A percentile compares a stretch with the other conserved stretches of the same genome.
These are phyloP conservation scores for Leccinum broughii DNA, from an alignment of 768 basidiomycete species.

Conservation along the genomic window DNA sequence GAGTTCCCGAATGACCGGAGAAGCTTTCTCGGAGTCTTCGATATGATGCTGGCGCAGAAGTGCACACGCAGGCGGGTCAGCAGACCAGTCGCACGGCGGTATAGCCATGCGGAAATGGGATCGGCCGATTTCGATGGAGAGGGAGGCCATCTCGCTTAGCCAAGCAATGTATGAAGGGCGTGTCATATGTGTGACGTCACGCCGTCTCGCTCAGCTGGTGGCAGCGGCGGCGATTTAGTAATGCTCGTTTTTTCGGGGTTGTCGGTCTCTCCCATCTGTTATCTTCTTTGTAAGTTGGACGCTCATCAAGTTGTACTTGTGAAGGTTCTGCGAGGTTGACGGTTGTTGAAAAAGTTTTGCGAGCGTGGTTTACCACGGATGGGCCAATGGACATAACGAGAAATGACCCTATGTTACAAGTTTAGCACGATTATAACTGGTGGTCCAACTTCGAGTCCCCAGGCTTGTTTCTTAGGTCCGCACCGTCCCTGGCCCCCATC, in stretches of 20 bases:
- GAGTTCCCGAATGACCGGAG: not conserved
- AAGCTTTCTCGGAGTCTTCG: not conserved
- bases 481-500: constrained; percentile 3
- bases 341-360: not conserved
- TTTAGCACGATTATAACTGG: constrained; percentile 12
- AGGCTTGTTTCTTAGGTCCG: constrained; percentile 15
- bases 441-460: constrained; percentile 7
- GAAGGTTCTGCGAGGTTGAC: not conserved
- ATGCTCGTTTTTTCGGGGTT: too few relatives aligned
- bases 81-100: not conserved
- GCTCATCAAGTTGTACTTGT: too few relatives aligned
- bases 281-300: too few relatives aligned
- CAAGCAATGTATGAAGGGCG: too few relatives aligned
- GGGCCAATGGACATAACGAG: constrained; percentile 13
- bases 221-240: too few relatives aligned
- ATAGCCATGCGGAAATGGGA: not conserved
- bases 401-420: constrained; percentile 26
- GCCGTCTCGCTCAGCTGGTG: too few relatives aligned
- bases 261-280: too few relatives aligned
- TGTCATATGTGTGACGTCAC: not conserved
- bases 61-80: not conserved
- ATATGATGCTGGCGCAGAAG: not conserved
- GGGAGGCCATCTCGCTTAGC: not conserved
- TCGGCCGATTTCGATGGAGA: not conserved
- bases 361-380: not conserved